Evolutionary conservation across 371 early-diverging fungal species (phyloP).

Genomic region (Mucor racemosus): DNA sequence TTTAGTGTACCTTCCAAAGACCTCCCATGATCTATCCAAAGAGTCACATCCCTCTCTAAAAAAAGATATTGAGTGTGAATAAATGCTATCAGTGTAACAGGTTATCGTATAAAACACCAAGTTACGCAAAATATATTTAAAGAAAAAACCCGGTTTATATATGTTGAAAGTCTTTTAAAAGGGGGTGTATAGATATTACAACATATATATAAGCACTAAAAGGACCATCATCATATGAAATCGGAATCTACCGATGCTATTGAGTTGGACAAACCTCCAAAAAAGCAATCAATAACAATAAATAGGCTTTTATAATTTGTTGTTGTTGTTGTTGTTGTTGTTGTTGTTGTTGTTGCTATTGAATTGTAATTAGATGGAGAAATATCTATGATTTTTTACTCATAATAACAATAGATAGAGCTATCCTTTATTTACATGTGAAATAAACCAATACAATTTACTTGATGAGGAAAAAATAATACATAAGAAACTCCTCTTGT

Average conservation of each 20-base stretch:
- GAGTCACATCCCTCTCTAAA: slow-evolving; percentile 5
- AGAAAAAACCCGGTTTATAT: not conserved
- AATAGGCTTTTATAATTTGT: not conserved
- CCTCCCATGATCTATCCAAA: slow-evolving; percentile 8
- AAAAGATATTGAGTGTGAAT: slow-evolving; percentile 3
- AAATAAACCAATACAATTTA: not conserved
- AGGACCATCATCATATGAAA: not conserved
- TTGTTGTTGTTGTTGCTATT: not conserved
- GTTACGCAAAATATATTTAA: slow-evolving; percentile 4
- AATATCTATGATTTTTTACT: not conserved
- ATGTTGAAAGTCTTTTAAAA: not conserved
- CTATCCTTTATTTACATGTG: not conserved
- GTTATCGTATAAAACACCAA: not conserved
- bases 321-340: too few relatives aligned
- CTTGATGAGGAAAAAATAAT: not conserved
- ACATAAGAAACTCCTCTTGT: too few relatives aligned
- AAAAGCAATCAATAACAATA: slow-evolving; percentile 1
- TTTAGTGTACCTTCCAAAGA: not conserved
- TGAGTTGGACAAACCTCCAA: slow-evolving; percentile 2
- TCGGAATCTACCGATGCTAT: not conserved
- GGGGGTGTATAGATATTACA: not conserved
- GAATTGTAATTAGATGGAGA: not conserved
- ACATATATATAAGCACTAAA: not conserved
- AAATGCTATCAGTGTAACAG: not conserved
- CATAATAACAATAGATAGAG: not conserved